A percentile compares a stretch with the other conserved stretches of the same genome.
Evolutionary conservation across 306 rosid genomes (phyloP).

Genomic region (Sechiopsis laciniata): DNA sequence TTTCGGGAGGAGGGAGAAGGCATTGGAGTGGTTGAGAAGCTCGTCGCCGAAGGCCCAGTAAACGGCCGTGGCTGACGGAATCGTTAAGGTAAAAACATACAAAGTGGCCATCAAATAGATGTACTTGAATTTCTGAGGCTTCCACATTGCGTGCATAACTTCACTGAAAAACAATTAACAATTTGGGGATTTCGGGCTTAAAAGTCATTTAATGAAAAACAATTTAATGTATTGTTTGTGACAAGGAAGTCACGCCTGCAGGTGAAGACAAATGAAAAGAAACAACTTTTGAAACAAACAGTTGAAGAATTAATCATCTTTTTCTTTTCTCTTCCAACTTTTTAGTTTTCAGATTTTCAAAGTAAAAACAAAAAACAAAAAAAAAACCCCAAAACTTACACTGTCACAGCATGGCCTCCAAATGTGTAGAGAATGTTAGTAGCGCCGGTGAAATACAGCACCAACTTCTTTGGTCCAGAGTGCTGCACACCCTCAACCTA

Average conservation of each 20-base stretch:
- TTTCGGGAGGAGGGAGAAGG: conserved; percentile 86
- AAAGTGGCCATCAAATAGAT: conserved; percentile 79
- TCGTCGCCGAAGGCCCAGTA: conserved; percentile 96
- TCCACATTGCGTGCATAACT: conserved; percentile 99
- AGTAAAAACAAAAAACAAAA: too few relatives aligned
- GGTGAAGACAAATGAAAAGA: too few relatives aligned
- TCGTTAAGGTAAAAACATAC: conserved; percentile 79
- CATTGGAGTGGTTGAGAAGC: conserved; percentile 84
- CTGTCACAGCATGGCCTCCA: conserved; percentile 98
- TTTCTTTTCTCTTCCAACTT: too few relatives aligned
- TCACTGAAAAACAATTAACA: conserved; percentile 49
- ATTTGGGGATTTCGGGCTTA: too few relatives aligned
- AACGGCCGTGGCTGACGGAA: conserved; percentile 82
- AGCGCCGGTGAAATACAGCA: conserved; percentile 95
- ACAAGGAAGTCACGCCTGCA: too few relatives aligned
- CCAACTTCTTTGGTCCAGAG: conserved; percentile 64
- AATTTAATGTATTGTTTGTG: too few relatives aligned
- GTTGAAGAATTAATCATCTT: too few relatives aligned
- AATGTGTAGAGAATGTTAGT: conserved; percentile 95
- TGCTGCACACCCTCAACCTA: conserved; percentile 66
- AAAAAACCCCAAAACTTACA: conserved; percentile 36
- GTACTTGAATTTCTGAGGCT: conserved; percentile 94
- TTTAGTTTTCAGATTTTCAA: too few relatives aligned
- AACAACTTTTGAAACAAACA: neutral
- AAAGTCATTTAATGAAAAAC: too few relatives aligned